Conservation (phyloP, 768 basidiomycete genomes). For the Leccinellum albellum region DNA sequence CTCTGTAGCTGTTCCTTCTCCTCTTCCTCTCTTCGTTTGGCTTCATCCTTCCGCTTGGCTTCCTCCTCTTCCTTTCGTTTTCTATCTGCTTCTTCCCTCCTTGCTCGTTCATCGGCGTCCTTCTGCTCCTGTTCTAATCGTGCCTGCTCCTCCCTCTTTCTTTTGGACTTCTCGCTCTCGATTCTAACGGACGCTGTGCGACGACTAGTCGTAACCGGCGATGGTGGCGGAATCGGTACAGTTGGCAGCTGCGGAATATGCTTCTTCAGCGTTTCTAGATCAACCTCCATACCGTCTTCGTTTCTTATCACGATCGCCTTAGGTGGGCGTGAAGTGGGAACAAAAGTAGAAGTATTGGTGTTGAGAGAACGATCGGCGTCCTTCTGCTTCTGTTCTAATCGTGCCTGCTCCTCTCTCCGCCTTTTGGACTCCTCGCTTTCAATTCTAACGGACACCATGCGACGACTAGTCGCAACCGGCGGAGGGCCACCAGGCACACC, state of each 20-base stretch:
- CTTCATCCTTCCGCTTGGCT: too few relatives aligned
- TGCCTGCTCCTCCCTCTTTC: conserved; percentile 45
- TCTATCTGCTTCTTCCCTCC: too few relatives aligned
- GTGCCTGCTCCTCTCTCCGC: conserved; percentile 44
- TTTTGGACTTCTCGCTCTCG: conserved; percentile 58
- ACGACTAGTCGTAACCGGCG: conserved; percentile 24
- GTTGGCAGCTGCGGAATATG: conserved; percentile 41
- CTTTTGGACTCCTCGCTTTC: conserved; percentile 46
- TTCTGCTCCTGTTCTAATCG: conserved; percentile 36
- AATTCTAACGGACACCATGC: conserved; percentile 48
- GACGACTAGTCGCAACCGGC: conserved; percentile 24
- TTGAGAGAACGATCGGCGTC: conserved; percentile 58
- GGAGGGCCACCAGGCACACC: too few relatives aligned
- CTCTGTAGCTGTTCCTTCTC: too few relatives aligned
- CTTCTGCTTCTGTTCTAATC: conserved; percentile 36
- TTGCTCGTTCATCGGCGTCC: too few relatives aligned
- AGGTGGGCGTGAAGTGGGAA: conserved; percentile 45
- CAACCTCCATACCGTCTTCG: conserved; percentile 61
- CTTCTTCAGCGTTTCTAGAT: conserved; percentile 53
- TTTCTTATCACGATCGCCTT: conserved; percentile 57
- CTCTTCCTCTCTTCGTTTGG: too few relatives aligned
- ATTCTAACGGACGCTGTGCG: conserved; percentile 48
- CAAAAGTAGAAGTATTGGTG: conserved; percentile 61
- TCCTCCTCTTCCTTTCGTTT: too few relatives aligned
- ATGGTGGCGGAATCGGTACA: conserved; percentile 39